Evolutionary conservation across 2,329 filamentous ascomycete genomes (phyloP).

Genomic region (Aplosporella prunicola): DNA sequence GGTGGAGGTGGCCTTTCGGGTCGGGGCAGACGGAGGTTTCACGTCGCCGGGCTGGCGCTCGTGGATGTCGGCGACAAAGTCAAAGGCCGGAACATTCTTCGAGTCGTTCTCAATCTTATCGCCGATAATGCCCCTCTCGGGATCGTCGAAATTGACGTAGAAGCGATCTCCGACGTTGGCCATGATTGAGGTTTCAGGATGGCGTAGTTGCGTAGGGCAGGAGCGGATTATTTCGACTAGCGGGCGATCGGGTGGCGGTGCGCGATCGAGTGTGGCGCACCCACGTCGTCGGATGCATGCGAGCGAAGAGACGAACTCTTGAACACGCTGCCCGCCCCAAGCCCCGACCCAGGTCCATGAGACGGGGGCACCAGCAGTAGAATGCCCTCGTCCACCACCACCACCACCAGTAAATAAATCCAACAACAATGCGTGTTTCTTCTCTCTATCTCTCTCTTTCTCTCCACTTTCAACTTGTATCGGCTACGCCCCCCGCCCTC

Average conservation of each 20-base stretch:
- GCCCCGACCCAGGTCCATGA: too few relatives aligned
- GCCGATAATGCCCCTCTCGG: conserved; percentile 28
- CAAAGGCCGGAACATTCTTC: conserved; percentile 20
- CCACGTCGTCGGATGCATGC: too few relatives aligned
- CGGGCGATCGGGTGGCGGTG: neutral
- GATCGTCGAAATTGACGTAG: conserved; percentile 46
- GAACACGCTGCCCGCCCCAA: too few relatives aligned
- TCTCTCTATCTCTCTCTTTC: neutral
- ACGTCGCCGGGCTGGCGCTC: conserved; percentile 57
- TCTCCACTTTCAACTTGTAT: too few relatives aligned
- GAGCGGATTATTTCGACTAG: neutral
- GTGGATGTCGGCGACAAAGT: conserved; percentile 64
- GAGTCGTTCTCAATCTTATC: conserved; percentile 33
- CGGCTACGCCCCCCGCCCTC: too few relatives aligned
- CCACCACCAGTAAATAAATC: too few relatives aligned
- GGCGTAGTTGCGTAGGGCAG: neutral
- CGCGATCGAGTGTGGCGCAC: too few relatives aligned
- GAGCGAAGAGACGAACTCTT: too few relatives aligned
- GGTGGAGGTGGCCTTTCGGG: conserved; percentile 42
- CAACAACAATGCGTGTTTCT: too few relatives aligned
- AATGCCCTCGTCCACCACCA: too few relatives aligned
- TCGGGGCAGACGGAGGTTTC: conserved; percentile 55
- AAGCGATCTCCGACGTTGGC: conserved; percentile 51
- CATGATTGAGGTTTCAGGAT: conserved; percentile 16
- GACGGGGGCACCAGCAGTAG: too few relatives aligned